These are phyloP conservation scores for Sclerotinia spermophila DNA, from an alignment of 2,329 filamentous ascomycete genomes.

Conservation along the genomic window DNA sequence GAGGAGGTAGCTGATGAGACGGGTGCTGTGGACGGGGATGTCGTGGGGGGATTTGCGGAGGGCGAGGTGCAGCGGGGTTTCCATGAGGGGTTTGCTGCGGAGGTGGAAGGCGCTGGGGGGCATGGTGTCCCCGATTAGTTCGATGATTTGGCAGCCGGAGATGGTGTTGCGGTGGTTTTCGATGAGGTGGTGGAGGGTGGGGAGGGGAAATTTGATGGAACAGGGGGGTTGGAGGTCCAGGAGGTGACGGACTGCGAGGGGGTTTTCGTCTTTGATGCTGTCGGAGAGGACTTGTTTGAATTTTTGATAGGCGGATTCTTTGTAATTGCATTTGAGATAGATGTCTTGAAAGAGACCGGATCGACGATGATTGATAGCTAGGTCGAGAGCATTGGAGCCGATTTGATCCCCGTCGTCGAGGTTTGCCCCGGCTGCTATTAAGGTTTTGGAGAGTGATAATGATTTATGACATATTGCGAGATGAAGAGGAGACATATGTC, in stretches of 20 bases:
- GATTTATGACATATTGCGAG: neutral
- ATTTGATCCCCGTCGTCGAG: neutral
- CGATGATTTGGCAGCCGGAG: neutral
- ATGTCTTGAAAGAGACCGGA: neutral
- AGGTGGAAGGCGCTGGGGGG: neutral
- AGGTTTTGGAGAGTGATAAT: neutral
- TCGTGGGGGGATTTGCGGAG: neutral
- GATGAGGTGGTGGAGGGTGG: constrained; percentile 8
- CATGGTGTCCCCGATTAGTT: neutral
- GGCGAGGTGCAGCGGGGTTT: constrained; percentile 9
- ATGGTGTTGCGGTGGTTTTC: neutral
- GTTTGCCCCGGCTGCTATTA: constrained; percentile 6
- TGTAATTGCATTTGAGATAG: neutral
- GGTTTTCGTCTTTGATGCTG: neutral
- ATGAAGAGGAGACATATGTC: constrained; percentile 6
- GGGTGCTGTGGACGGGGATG: neutral
- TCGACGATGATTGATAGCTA: neutral
- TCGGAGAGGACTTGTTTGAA: constrained; percentile 3
- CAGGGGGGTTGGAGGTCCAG: neutral
- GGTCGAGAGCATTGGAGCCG: neutral
- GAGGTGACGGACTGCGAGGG: neutral
- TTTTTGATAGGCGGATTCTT: neutral
- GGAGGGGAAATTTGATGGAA: neutral
- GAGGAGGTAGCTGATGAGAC: neutral
- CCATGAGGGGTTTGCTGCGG: neutral